Percentiles rank a stretch among this genome's conserved stretches.
Conservation (phyloP, 164 flowering plant species). For the Nymphaea thermarum region DNA sequence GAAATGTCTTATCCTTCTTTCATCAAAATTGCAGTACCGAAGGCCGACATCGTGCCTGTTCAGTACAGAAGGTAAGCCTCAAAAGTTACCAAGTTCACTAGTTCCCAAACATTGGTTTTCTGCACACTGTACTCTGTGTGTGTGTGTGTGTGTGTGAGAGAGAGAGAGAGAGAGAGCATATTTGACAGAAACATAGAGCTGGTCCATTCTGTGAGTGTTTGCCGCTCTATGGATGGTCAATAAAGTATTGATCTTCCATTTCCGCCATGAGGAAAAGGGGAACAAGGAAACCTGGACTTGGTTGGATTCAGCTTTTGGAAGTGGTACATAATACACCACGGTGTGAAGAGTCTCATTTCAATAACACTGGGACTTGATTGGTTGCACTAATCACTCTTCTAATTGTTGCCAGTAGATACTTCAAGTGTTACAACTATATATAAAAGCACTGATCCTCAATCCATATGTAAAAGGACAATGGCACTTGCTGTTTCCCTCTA, state of each 20-base stretch:
- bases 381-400: background rate
- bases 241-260: background rate
- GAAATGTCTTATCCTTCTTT: slow-evolving; percentile 65
- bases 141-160: background rate
- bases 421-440: no score
- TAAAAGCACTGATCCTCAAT: background rate
- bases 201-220: background rate
- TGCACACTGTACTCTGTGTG: background rate
- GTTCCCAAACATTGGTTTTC: background rate
- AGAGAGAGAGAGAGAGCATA: background rate
- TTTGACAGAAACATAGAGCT: background rate
- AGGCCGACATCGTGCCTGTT: slow-evolving; percentile 63
- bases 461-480: background rate
- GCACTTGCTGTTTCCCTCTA: no score
- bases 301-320: no score
- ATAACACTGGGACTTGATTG: no score
- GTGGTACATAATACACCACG: no score
- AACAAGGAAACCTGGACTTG: no score
- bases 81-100: background rate
- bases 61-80: slow-evolving; percentile 48
- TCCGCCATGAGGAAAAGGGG: no score
- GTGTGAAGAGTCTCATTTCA: no score
- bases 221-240: background rate
- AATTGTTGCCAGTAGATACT: background rate
- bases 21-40: slow-evolving; percentile 36